phyloP scores from a whole-genome alignment of 2,329 filamentous ascomycete genomes.

The Trichophyton equinum region DNA sequence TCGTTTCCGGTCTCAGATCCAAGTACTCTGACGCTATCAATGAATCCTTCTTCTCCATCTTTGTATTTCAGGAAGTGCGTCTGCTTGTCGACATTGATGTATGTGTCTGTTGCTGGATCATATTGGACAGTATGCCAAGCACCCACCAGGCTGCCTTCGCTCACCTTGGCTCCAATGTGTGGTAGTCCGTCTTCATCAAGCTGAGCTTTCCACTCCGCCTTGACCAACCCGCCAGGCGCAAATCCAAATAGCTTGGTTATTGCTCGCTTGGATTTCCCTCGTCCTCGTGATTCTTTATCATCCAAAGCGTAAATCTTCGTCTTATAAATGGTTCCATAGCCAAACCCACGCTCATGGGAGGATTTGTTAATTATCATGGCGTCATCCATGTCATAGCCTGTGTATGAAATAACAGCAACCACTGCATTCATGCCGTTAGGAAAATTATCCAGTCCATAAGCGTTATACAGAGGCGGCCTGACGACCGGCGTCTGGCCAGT shows the following conservation, averaged over 20 bases:
- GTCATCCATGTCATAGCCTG: conserved; percentile 99
- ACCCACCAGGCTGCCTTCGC: conserved; percentile 71
- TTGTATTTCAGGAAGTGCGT: conserved; percentile 93
- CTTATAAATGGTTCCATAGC: conserved; percentile 94
- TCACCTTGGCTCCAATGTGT: conserved; percentile 61
- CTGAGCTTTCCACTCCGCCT: conserved; percentile 54
- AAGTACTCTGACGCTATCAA: conserved; percentile 86
- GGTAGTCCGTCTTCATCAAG: conserved; percentile 84
- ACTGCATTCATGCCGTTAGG: conserved; percentile 92
- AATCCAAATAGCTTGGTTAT: conserved; percentile 83
- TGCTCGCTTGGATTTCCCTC: conserved; percentile 52
- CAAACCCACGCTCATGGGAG: conserved; percentile 87
- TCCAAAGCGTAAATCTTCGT: conserved; percentile 82
- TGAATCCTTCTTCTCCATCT: conserved; percentile 72
- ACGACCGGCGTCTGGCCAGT: conserved; percentile 94
- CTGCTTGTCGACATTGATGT: conserved; percentile 72
- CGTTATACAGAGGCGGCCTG: conserved; percentile 81
- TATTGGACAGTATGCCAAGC: conserved; percentile 80
- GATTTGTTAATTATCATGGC: conserved; percentile 99
- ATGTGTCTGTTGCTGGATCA: conserved; percentile 56
- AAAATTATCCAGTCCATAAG: conserved; percentile 95
- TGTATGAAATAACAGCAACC: conserved; percentile 96
- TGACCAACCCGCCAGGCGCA: conserved; percentile 61
- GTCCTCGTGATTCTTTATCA: conserved; percentile 56
- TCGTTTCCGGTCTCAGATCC: conserved; percentile 73